Evolutionary conservation across 441 rosid species (phyloP).

Genomic region (Adansonia grandidieri): DNA sequence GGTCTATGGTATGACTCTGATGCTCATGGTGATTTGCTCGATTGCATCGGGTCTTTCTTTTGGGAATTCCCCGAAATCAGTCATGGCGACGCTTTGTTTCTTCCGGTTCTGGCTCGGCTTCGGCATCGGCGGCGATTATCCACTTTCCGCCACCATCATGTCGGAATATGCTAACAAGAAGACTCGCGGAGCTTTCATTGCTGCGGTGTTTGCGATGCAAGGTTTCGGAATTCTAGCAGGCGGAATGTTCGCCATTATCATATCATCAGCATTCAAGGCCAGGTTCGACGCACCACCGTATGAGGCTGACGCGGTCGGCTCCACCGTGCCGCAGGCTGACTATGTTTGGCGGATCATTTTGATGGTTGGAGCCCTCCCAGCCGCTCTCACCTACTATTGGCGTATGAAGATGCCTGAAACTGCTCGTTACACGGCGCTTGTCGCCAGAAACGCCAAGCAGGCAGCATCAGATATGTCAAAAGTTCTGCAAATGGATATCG

Average conservation of each 20-base stretch:
- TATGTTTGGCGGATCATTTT: constrained; percentile 72
- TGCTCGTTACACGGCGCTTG: constrained; percentile 84
- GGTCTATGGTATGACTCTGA: constrained; percentile 75
- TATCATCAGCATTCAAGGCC: constrained; percentile 47
- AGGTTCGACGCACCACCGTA: constrained; percentile 57
- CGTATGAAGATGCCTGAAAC: constrained; percentile 87
- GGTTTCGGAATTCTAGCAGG: constrained; percentile 83
- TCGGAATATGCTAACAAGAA: no score
- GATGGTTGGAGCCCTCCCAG: constrained; percentile 78
- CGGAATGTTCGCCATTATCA: constrained; percentile 61
- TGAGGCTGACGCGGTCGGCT: constrained; percentile 48
- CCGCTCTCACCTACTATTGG: constrained; percentile 74
- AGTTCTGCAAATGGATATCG: constrained; percentile 67
- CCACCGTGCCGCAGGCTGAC: constrained; percentile 73
- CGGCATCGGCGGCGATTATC: no score
- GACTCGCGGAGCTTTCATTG: no score
- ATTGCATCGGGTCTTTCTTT: constrained; percentile 72
- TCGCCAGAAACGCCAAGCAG: constrained; percentile 68
- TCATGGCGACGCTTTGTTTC: constrained; percentile 73
- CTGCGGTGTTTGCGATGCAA: constrained; percentile 57
- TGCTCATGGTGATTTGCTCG: constrained; percentile 68
- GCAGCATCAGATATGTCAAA: constrained; percentile 82
- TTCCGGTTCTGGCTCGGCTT: no score
- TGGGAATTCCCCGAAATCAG: constrained; percentile 50
- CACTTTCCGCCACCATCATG: no score